Evolutionary conservation across 2,329 filamentous ascomycete genomes (phyloP), one percentile per base, ranked within the genome.

Genomic region (Didymosphaeria variabile): DNA sequence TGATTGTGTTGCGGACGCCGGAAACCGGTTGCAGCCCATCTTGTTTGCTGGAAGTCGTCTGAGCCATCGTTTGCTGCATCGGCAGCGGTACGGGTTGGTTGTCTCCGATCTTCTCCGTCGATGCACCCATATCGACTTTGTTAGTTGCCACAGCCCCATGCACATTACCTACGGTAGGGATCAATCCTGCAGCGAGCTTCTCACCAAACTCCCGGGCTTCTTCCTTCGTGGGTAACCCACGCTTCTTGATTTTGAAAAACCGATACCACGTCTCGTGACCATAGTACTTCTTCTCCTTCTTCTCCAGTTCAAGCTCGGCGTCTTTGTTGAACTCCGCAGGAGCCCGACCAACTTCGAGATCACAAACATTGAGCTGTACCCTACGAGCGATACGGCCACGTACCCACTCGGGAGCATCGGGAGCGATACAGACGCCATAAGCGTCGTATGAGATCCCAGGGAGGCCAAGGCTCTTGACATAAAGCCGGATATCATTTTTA

Each of bases 261-360:
- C 15, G 15, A 26, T 54, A 23, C 51, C 51, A 54, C 8, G 42
- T 17, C 34, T 3, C 15, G 36, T 44, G 6, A 15, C 21, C 23
- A 29, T 44, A 54, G 51, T 29, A 42, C n/a, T 7, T 3, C 36
- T 44, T 54, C 36, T 54, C 51, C 51, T 54, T 44, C 21, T n/a
- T 29, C 38, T 54, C 51, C 2, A 54, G 36, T 23, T 42, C 51
- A 10, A 54, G 36, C 51, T 54, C 51, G 8, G 12, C 13, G 7
- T 10, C 51, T 42, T 29, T 21, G 15, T 40, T 21, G 3, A 42
- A 3, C 38, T 40, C 38, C n/a, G 17, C 21, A 10, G 15, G 5
- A 17, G 21, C 29, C 36, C 9, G 29, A 23, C 13, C 15, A 19
- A 6, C 23, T 23, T 19, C 31, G 12, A 42, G 17, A 15, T 54